These are phyloP conservation scores for Eucalyptus marginata DNA, from an alignment of 345 rosid genomes.

Conservation along the genomic window DNA sequence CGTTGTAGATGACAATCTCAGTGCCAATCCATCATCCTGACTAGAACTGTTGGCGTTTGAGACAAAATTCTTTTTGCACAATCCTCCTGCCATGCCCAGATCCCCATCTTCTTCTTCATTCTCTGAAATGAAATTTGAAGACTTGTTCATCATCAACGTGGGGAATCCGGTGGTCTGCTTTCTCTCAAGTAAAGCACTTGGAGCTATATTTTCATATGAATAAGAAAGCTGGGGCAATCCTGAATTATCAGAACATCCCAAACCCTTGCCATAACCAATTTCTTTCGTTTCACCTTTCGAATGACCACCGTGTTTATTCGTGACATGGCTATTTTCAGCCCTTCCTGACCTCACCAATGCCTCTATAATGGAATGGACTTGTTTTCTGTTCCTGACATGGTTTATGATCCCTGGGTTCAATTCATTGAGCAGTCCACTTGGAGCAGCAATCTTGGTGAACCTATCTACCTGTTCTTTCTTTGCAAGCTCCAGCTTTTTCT, in stretches of 20 bases:
- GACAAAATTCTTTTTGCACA: background rate
- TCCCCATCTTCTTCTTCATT: constrained; percentile 11
- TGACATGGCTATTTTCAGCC: constrained; percentile 5
- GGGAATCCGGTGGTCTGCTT: constrained; percentile 8
- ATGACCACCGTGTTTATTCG: constrained; percentile 11
- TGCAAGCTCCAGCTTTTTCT: constrained; percentile 61
- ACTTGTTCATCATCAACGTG: constrained; percentile 1
- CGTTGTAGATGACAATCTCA: constrained; percentile 42
- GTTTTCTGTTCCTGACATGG: constrained; percentile 79
- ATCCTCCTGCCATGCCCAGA: constrained; percentile 17
- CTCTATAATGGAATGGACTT: constrained; percentile 87
- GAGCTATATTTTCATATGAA: constrained; percentile 8
- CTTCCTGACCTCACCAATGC: constrained; percentile 58
- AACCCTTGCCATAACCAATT: background rate
- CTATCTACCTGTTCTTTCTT: constrained; percentile 73
- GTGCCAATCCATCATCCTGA: constrained; percentile 28
- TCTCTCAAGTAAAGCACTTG: constrained; percentile 9
- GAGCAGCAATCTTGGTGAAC: constrained; percentile 76
- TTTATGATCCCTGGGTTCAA: constrained; percentile 91
- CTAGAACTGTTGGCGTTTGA: background rate
- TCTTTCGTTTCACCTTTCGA: constrained; percentile 18
- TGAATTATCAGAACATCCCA: constrained; percentile 6
- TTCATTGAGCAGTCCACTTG: constrained; percentile 80
- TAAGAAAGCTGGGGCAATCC: constrained; percentile 12
- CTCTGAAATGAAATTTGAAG: constrained; percentile 1